phyloP scores from a whole-genome alignment of 176 grass and related monocot genomes.

The Neostapfia colusana region DNA sequence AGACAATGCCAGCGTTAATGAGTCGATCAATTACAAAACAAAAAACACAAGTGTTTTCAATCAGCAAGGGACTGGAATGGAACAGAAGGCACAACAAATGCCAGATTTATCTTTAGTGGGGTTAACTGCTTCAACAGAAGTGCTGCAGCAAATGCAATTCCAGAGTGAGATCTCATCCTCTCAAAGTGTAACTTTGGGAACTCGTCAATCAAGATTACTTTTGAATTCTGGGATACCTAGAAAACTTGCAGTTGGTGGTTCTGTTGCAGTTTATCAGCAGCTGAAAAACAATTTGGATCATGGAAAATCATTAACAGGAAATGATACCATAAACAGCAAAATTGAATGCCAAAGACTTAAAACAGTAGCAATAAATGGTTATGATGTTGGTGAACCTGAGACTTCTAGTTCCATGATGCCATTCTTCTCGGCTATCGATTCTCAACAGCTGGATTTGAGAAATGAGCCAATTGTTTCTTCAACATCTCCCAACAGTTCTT shows the following conservation, averaged over 20 bases:
- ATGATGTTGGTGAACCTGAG: slow-evolving; percentile 14
- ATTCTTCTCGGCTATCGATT: slow-evolving; percentile 38
- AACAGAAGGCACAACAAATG: slow-evolving; percentile 34
- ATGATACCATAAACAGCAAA: slow-evolving; percentile 22
- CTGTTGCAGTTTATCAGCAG: slow-evolving; percentile 29
- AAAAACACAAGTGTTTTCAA: slow-evolving; percentile 27
- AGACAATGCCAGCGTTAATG: slow-evolving; percentile 27
- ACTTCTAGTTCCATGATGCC: slow-evolving; percentile 34
- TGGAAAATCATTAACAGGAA: slow-evolving; percentile 44
- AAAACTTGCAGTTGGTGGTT: slow-evolving; percentile 16
- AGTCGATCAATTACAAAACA: slow-evolving; percentile 37
- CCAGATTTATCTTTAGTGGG: slow-evolving; percentile 22
- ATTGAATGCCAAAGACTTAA: slow-evolving; percentile 33
- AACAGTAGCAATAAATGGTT: slow-evolving; percentile 26
- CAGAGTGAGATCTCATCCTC: slow-evolving; percentile 47
- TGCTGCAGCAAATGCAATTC: slow-evolving; percentile 28
- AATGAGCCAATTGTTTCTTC: slow-evolving; percentile 38
- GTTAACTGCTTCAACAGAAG: slow-evolving; percentile 26
- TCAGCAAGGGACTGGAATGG: slow-evolving; percentile 35
- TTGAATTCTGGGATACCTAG: slow-evolving; percentile 38
- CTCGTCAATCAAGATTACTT: slow-evolving; percentile 37
- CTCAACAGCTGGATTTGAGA: slow-evolving; percentile 27
- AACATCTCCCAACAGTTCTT: slow-evolving; percentile 42
- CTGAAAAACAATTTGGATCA: slow-evolving; percentile 24
- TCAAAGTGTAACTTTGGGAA: slow-evolving; percentile 39